phyloP scores from a whole-genome alignment of 2,329 filamentous ascomycete genomes.

The Colletotrichum truncatum region DNA sequence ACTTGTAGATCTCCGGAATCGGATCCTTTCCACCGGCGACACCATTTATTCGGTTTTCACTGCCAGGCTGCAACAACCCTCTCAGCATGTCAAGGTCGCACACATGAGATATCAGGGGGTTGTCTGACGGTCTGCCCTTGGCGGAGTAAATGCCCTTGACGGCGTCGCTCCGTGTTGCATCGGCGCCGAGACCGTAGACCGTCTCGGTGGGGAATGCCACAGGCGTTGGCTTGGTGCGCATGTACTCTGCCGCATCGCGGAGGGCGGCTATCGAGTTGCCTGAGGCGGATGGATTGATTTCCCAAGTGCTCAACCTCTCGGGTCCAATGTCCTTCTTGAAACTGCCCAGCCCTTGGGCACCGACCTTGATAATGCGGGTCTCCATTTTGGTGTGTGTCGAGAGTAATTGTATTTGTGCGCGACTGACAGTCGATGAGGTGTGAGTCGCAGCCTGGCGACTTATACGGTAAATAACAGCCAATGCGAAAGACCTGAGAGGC shows the following conservation, averaged over 20 bases:
- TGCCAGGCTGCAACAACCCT: constrained; percentile 58
- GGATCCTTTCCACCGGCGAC: constrained; percentile 41
- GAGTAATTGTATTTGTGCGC: neutral
- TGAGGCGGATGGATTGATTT: constrained; percentile 41
- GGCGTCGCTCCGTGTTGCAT: constrained; percentile 85
- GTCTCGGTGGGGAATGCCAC: constrained; percentile 98
- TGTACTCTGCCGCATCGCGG: constrained; percentile 70
- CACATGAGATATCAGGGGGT: constrained; percentile 94
- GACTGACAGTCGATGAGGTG: neutral
- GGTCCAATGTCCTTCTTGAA: constrained; percentile 42
- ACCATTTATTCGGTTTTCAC: constrained; percentile 25
- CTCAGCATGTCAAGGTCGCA: constrained; percentile 82
- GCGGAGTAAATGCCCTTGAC: constrained; percentile 93
- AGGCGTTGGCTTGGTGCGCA: constrained; percentile 74
- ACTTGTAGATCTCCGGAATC: constrained; percentile 79
- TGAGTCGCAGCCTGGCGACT: constrained; percentile 22
- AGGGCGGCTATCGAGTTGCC: constrained; percentile 53
- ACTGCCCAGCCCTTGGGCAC: constrained; percentile 42
- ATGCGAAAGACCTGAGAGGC: neutral
- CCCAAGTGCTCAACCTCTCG: constrained; percentile 52
- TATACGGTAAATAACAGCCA: constrained; percentile 24
- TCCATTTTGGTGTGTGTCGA: constrained; percentile 43
- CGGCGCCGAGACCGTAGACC: constrained; percentile 95
- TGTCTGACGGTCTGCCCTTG: constrained; percentile 91
- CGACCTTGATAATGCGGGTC: constrained; percentile 49